Base-by-base conservation (phyloP, 1,139 yeast species). In the Saccharomyces pastorianus region DNA sequence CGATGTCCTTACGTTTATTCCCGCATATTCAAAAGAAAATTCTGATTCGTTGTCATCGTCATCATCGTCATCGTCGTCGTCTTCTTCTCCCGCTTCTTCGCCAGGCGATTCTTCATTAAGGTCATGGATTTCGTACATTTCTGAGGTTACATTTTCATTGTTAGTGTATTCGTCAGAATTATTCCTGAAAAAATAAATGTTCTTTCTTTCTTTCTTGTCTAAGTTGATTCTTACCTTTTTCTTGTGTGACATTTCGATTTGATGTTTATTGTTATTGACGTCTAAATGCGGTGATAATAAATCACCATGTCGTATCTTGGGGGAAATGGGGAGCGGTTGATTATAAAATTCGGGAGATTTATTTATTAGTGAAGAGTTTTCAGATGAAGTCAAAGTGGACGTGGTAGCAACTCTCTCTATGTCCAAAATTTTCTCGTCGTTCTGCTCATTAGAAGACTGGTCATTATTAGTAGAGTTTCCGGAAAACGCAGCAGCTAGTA, bases 11-110 rank as follows among this genome's bases (percentile, higher is more conserved):
- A 87, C 88, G 25, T 81, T 80, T 6, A 65, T 50, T 14, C 73
- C 73, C 55, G 79, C 82, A 54, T 76, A 73, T 49, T 81, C 84
- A 62, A 83, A 83, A 0, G 87, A 82, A 62, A 83, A 83, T 55
- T 77, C 80, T 0, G 82, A 77, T 1, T 77, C 71, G 8, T 71
- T 62, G 41, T 61, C 67, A 11, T 64, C 63, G 13, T 60, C 62
- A 2, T 61, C 61, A 7, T 57, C 62, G 17, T 55, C 61, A 7
- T 57, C 62, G 17, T 55, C 58, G 11, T 59, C 58, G 31, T 31
- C 25, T 11, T 46, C 51, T n/a, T 41, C 32, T 28, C 48, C 53
- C 8, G 50, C 53, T 38, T 44, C 29, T 25, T 50, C 56, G 14
- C 48, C 53, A 11, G 50, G 46, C 29, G 51, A 47, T 13, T 32